phyloP scores from a whole-genome alignment of 2,329 filamentous ascomycete genomes.

The Cyphellophora attinorum region DNA sequence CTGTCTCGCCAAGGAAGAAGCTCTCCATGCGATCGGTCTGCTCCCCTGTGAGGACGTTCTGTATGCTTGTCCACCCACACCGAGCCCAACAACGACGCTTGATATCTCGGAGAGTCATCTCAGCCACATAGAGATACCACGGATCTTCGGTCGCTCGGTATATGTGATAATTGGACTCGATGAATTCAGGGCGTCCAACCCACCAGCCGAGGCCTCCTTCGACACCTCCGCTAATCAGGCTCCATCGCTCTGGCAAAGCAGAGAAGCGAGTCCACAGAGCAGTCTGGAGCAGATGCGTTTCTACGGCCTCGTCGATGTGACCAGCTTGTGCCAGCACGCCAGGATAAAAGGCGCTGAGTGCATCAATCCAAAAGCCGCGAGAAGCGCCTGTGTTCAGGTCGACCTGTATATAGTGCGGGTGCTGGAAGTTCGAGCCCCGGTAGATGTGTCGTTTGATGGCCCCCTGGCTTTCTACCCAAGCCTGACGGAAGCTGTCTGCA shows the following conservation, averaged over 20 bases:
- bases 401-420: conserved; percentile 87
- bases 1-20: conserved; percentile 93
- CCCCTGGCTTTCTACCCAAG: conserved; percentile 77
- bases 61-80: conserved; percentile 88
- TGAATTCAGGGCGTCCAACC: conserved; percentile 90
- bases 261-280: conserved; percentile 91
- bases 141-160: conserved; percentile 88
- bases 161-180: conserved; percentile 94
- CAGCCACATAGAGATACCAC: conserved; percentile 91
- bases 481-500: conserved; percentile 66
- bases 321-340: conserved; percentile 78
- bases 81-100: conserved; percentile 77
- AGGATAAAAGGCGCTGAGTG: conserved; percentile 88
- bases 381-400: conserved; percentile 82
- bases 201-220: conserved; percentile 89
- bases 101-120: conserved; percentile 89
- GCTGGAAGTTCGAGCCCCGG: conserved; percentile 61
- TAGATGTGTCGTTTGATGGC: conserved; percentile 90
- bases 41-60: conserved; percentile 73
- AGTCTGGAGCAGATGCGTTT: conserved; percentile 81
- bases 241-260: conserved; percentile 92
- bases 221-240: conserved; percentile 69
- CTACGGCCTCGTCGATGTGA: conserved; percentile 80
- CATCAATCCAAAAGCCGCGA: conserved; percentile 91
- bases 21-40: conserved; percentile 95